phyloP scores from a whole-genome alignment of 352 stramenopile species.

The Plasmopara viticola region DNA sequence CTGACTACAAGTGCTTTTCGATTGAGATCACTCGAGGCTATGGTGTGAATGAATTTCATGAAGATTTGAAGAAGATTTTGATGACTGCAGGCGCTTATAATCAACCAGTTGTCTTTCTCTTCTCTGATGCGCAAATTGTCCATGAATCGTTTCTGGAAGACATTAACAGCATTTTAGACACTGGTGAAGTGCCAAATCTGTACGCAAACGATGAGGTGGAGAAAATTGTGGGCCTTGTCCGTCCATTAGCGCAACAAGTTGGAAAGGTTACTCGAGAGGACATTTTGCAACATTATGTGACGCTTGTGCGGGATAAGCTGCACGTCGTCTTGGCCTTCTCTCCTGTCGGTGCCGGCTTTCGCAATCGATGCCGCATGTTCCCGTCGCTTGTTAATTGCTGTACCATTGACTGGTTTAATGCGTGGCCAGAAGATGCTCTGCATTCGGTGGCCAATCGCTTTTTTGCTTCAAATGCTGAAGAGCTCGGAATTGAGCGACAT shows the following conservation, averaged over 20 bases:
- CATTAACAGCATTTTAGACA: constrained; percentile 94
- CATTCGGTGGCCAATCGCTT: constrained; percentile 88
- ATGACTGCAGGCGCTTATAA: constrained; percentile 85
- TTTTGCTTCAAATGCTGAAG: constrained; percentile 75
- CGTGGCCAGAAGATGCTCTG: constrained; percentile 92
- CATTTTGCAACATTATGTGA: constrained; percentile 83
- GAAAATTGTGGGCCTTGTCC: constrained; percentile 84
- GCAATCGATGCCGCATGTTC: constrained; percentile 91
- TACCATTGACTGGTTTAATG: constrained; percentile 95
- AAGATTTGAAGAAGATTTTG: constrained; percentile 89
- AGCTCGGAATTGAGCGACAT: constrained; percentile 83
- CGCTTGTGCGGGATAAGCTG: constrained; percentile 91
- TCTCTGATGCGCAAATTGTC: constrained; percentile 91
- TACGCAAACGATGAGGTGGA: constrained; percentile 89
- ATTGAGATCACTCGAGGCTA: constrained; percentile 93
- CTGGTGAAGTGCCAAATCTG: constrained; percentile 90
- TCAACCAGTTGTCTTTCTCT: constrained; percentile 88
- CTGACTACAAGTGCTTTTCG: constrained; percentile 85
- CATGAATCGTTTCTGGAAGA: constrained; percentile 92
- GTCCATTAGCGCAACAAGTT: constrained; percentile 63
- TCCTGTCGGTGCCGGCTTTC: constrained; percentile 88
- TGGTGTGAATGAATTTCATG: constrained; percentile 86
- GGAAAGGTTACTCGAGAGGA: constrained; percentile 83
- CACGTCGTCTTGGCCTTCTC: constrained; percentile 92
- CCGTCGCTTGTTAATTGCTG: constrained; percentile 92